Evolutionary conservation across 257 asterid genomes (phyloP).

Genomic region (Rhazya stricta): DNA sequence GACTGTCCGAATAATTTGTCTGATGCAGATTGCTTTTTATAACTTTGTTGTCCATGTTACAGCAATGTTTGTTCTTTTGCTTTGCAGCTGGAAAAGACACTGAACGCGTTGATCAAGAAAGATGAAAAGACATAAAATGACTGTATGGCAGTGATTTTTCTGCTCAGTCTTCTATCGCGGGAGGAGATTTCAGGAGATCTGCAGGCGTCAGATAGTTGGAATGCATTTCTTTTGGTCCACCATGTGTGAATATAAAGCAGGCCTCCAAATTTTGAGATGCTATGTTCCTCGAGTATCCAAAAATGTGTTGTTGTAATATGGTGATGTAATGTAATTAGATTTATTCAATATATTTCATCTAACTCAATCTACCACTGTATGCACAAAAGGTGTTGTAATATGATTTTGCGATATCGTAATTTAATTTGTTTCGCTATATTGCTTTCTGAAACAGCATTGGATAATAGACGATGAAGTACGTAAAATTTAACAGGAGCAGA

Average conservation of each 20-base stretch:
- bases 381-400: constrained; percentile 6
- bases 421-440: background rate
- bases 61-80: background rate
- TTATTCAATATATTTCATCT: background rate
- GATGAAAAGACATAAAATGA: constrained; percentile 42
- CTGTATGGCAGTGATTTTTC: background rate
- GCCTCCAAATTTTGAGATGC: constrained; percentile 28
- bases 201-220: constrained; percentile 5
- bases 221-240: constrained; percentile 14
- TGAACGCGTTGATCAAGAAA: constrained; percentile 38
- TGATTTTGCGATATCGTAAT: background rate
- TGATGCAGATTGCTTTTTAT: background rate
- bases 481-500: background rate
- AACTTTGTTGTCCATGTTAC: background rate
- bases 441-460: background rate
- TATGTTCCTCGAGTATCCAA: constrained; percentile 17
- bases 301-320: constrained; percentile 23
- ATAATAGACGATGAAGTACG: background rate
- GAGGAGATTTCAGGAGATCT: constrained; percentile 7
- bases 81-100: constrained; percentile 70
- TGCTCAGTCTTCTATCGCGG: constrained; percentile 3
- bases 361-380: background rate
- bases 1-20: background rate
- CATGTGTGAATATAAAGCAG: constrained; percentile 25
- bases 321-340: background rate